Evolutionary conservation across 1,139 yeast species (phyloP).

Genomic region (Suhomyces panamericanus): DNA sequence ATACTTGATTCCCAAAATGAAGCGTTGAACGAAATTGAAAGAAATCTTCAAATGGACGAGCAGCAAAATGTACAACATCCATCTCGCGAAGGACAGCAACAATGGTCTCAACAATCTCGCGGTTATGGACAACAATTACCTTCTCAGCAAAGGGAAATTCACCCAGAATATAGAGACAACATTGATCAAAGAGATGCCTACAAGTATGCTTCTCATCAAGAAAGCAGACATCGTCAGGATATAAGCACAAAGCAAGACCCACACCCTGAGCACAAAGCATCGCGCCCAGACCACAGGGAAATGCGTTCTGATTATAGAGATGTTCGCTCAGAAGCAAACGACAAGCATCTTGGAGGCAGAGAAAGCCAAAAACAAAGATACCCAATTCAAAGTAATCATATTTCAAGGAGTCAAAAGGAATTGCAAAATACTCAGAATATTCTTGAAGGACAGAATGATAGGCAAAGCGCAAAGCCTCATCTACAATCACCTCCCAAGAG

Average conservation of each 20-base stretch:
- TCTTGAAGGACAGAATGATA: background rate
- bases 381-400: background rate
- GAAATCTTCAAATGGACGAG: background rate
- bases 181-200: background rate
- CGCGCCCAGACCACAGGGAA: background rate
- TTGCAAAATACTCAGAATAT: background rate
- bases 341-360: background rate
- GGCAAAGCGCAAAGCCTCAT: background rate
- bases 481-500: conserved; percentile 12
- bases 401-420: background rate
- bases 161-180: background rate
- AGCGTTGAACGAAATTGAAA: conserved; percentile 3
- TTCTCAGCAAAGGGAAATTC: background rate
- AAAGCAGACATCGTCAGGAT: background rate
- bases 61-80: background rate
- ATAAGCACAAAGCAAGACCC: background rate
- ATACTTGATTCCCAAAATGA: conserved; percentile 6
- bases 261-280: background rate
- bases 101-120: background rate
- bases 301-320: background rate
- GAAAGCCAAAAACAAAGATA: background rate
- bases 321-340: background rate
- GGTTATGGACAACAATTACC: background rate
- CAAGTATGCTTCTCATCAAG: background rate
- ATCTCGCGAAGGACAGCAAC: too few species aligned